Percentiles rank a stretch among this genome's conserved stretches.
These are phyloP conservation scores for Aspergillus carbonarius DNA, from an alignment of 2,329 filamentous ascomycete species.

Conservation along the genomic window DNA sequence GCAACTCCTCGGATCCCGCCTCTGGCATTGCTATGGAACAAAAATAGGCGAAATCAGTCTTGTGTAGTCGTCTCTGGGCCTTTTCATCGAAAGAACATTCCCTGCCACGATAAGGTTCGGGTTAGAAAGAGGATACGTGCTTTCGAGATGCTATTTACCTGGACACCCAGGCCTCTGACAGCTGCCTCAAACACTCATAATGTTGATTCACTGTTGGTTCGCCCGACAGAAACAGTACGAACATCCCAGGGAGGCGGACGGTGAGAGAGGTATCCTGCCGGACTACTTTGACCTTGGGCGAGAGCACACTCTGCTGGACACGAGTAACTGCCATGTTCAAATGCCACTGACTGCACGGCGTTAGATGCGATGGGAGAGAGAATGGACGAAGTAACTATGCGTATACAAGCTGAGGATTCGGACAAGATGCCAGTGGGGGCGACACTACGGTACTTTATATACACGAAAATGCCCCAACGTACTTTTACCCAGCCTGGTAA, in stretches of 20 bases:
- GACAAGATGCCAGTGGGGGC: neutral
- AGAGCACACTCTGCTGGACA: neutral
- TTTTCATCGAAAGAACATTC: conserved; percentile 17
- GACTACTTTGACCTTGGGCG: neutral
- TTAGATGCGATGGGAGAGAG: neutral
- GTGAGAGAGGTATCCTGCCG: neutral
- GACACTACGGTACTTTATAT: neutral
- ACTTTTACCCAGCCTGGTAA: neutral
- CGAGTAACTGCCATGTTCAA: conserved; percentile 4
- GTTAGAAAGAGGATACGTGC: neutral
- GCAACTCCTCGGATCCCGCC: conserved; percentile 22
- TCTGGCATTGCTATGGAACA: conserved; percentile 25
- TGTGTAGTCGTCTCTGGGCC: conserved; percentile 8
- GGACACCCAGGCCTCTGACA: conserved; percentile 27
- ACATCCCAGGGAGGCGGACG: conserved; percentile 27
- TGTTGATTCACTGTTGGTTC: conserved; percentile 23
- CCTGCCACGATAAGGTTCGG: conserved; percentile 4
- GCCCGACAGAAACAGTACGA: conserved; percentile 29
- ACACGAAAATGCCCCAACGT: neutral
- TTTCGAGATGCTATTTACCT: conserved; percentile 12
- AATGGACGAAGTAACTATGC: neutral
- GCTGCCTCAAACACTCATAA: conserved; percentile 22
- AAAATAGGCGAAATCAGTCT: conserved; percentile 28
- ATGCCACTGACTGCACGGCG: neutral
- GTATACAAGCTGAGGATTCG: neutral